These are phyloP conservation scores for Aspergillus pseudoterreus DNA, from an alignment of 2,329 filamentous ascomycete species.

Conservation along the genomic window DNA sequence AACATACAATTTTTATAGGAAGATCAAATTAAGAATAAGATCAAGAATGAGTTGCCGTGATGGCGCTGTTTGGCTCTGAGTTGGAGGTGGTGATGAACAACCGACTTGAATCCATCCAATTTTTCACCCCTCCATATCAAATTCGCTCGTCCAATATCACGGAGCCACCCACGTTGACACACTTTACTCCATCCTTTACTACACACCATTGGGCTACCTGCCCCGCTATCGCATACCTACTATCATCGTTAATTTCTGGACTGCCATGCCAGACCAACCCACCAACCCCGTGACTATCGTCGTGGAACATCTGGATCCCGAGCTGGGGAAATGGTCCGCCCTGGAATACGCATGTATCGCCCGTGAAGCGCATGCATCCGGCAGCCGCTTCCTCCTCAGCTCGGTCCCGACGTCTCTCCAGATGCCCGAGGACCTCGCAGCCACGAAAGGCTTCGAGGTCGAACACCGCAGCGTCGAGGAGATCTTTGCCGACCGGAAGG, in stretches of 20 bases:
- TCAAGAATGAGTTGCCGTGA: no score
- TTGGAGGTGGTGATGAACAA: no score
- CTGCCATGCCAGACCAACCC: slow-evolving; percentile 22
- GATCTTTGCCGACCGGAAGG: slow-evolving; percentile 69
- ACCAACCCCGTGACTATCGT: slow-evolving; percentile 69
- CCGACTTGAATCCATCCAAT: no score
- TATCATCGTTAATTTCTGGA: background rate
- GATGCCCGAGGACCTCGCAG: slow-evolving; percentile 58
- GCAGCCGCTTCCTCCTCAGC: slow-evolving; percentile 73
- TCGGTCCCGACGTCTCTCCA: slow-evolving; percentile 68
- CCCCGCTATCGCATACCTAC: no score
- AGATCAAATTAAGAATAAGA: no score
- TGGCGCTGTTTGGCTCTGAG: no score
- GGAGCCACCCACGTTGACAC: no score
- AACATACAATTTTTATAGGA: no score
- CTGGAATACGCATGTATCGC: slow-evolving; percentile 90
- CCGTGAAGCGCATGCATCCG: slow-evolving; percentile 66
- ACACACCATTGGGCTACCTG: no score
- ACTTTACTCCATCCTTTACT: no score
- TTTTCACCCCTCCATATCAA: no score
- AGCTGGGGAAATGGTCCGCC: slow-evolving; percentile 89
- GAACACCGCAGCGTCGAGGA: slow-evolving; percentile 78
- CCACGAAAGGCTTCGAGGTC: slow-evolving; percentile 61
- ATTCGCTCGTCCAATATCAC: no score
- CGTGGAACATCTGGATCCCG: slow-evolving; percentile 93